Evolutionary conservation across 768 basidiomycete genomes (phyloP), one percentile per base, ranked within the genome.

Genomic region (Lentinula lateritia): DNA sequence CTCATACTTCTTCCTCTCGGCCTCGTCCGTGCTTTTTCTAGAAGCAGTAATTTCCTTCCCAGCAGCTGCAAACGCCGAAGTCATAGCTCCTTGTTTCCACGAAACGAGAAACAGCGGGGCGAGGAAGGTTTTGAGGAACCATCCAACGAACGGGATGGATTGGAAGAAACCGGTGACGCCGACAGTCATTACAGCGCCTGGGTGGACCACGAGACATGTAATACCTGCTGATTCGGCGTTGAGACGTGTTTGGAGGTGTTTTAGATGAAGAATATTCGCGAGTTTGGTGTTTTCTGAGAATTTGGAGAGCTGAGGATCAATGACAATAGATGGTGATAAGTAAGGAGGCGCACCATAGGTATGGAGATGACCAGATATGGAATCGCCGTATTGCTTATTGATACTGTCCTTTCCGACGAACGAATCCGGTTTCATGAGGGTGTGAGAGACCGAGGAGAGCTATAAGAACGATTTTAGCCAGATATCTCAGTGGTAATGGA

Each of bases 161-260:
- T 12, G 38, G 1, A 53, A n/a, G 54, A 63, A 62, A 3, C 48
- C 52, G 32, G 50, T 58, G 1, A 61, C 50, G 41, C 61, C 63
- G 0, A 32, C 15, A 1, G 75, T 76, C 45, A 68, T 65, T 46
- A 76, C 68, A 2, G 50, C 20, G 3, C 75, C 75, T 0, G 75
- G 75, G 58, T 76, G 60, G 20, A 68, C 0, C 5, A 72, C 54
- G 7, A 74, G 46, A 52, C 68, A 72, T 0, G 67, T 73, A 34
- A 76, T 71, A 0, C 62, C 52, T 0, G 70, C 62, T 6, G 64
- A 69, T 46, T 69, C 61, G 0, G 65, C 66, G n/a, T 71, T 68
- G 42, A 82, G 69, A 34, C 66, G 75, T 10, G 69, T 69, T 52
- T 83, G 80, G 34, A 83, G 66, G 63, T 80, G 77, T 41, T 73